Conservation (phyloP, 768 basidiomycete species). For the Trametes elegans region DNA sequence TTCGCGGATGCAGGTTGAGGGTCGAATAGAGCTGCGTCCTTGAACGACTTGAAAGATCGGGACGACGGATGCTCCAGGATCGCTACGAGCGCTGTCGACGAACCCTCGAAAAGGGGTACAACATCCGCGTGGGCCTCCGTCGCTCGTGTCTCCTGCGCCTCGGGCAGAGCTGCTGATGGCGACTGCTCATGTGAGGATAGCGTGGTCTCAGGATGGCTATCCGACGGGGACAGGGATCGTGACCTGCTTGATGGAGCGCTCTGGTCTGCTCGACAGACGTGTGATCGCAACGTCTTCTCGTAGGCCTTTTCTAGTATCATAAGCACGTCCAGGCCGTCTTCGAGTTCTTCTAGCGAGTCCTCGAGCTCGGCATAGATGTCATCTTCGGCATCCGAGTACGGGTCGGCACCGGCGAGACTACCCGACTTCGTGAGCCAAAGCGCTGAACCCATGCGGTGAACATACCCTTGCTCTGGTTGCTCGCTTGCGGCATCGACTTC, state of each 20-base stretch:
- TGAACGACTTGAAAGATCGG: not conserved
- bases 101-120: conserved; percentile 48
- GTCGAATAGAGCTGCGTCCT: conserved; percentile 15
- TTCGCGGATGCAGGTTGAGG: conserved; percentile 17
- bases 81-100: conserved; percentile 67
- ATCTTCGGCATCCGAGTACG: conserved; percentile 30
- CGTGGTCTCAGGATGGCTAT: not conserved
- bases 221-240: conserved; percentile 7
- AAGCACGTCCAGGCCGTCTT: conserved; percentile 68
- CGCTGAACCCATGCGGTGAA: not conserved
- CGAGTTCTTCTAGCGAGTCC: conserved; percentile 56
- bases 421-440: not conserved
- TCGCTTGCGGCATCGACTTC: conserved; percentile 40
- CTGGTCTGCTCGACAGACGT: conserved; percentile 36
- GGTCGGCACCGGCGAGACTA: conserved; percentile 1
- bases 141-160: conserved; percentile 1
- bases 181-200: not conserved
- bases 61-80: conserved; percentile 48
- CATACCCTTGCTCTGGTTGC: conserved; percentile 5
- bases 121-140: conserved; percentile 28
- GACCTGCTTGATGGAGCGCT: conserved; percentile 13
- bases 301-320: conserved; percentile 70
- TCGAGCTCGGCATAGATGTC: conserved; percentile 43
- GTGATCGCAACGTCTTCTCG: conserved; percentile 60
- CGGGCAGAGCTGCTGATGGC: not conserved